A percentile compares a stretch with the other conserved stretches of the same genome.
phyloP scores from a whole-genome alignment of 2,329 filamentous ascomycete genomes.

The Mycosphaerelloides madeirae region DNA sequence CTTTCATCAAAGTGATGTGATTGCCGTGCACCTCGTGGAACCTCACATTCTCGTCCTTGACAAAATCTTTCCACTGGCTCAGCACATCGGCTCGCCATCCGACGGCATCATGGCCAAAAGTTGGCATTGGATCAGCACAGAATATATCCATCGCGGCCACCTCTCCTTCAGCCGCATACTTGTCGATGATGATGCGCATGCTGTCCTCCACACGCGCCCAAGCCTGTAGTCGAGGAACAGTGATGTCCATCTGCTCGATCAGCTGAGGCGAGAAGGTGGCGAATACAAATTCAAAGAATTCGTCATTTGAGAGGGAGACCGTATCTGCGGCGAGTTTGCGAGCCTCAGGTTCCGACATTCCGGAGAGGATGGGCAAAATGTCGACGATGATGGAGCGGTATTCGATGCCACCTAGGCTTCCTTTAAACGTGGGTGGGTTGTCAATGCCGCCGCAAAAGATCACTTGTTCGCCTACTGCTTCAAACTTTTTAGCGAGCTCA shows the following conservation, averaged over 20 bases:
- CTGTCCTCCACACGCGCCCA: conserved; percentile 19
- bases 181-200: conserved; percentile 14
- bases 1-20: conserved; percentile 15
- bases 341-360: conserved; percentile 15
- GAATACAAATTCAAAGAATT: conserved; percentile 19
- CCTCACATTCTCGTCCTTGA: conserved; percentile 11
- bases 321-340: conserved; percentile 15
- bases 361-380: conserved; percentile 15
- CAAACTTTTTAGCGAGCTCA: conserved; percentile 46
- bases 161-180: conserved; percentile 14
- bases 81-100: conserved; percentile 18
- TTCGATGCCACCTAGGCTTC: conserved; percentile 15
- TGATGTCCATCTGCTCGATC: conserved; percentile 21
- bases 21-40: conserved; percentile 18
- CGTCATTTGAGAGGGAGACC: conserved; percentile 12
- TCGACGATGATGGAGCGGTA: conserved; percentile 19
- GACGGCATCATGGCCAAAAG: conserved; percentile 15
- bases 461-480: conserved; percentile 33
- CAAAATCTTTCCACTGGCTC: conserved; percentile 12
- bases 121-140: conserved; percentile 17
- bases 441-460: conserved; percentile 45
- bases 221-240: conserved; percentile 18
- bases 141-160: conserved; percentile 17
- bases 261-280: conserved; percentile 19
- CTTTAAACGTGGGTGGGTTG: conserved; percentile 46